Evolutionary conservation across 192 early-diverging fungal species (phyloP).

Genomic region (Geosiphon pyriformis): DNA sequence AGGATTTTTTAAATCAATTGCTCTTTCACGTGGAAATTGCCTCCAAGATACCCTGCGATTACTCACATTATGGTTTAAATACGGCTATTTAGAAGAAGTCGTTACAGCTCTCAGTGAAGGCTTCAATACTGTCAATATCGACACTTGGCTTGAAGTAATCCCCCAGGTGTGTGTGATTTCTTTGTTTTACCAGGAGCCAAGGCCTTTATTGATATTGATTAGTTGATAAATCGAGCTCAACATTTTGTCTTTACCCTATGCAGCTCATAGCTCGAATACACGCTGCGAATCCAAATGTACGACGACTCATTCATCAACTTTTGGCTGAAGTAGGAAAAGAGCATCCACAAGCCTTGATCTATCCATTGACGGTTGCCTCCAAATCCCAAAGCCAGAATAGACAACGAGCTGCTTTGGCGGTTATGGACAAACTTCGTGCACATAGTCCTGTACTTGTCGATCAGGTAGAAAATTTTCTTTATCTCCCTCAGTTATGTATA

Average conservation of each 20-base stretch:
- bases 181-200: neutral
- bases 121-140: conserved; percentile 77
- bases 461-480: conserved; percentile 47
- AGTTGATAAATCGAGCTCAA: no score
- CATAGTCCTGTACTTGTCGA: conserved; percentile 82
- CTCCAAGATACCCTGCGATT: conserved; percentile 92
- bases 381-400: conserved; percentile 77
- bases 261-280: conserved; percentile 88
- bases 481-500: neutral
- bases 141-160: conserved; percentile 97
- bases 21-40: conserved; percentile 76
- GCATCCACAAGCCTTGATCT: conserved; percentile 96
- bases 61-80: conserved; percentile 94
- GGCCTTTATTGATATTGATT: neutral
- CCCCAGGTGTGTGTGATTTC: conserved; percentile 53
- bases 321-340: conserved; percentile 85
- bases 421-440: conserved; percentile 88
- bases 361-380: conserved; percentile 92
- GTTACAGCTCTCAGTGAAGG: conserved; percentile 75
- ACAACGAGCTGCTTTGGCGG: conserved; percentile 73
- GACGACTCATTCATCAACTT: conserved; percentile 81
- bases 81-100: conserved; percentile 83
- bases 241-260: no score
- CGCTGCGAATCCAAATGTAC: conserved; percentile 66
- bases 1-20: conserved; percentile 92